Evolutionary conservation across 352 stramenopile species (phyloP).

Genomic region (Pythium biforme): DNA sequence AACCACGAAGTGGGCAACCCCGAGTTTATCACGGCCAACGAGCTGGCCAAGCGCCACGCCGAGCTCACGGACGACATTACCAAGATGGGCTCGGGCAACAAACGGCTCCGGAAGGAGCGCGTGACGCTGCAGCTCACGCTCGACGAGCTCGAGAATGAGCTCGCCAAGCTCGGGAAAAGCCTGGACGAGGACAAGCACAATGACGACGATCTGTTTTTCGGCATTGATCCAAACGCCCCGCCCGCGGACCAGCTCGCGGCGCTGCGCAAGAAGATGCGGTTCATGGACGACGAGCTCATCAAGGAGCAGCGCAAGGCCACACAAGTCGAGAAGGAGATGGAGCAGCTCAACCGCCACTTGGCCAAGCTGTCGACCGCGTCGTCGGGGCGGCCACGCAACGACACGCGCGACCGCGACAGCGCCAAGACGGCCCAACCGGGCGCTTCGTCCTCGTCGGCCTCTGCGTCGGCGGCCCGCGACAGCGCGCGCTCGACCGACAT

Average conservation of each 20-base stretch:
- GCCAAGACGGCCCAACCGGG: not conserved
- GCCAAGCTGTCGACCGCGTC: slow-evolving; percentile 39
- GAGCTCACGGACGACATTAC: slow-evolving; percentile 82
- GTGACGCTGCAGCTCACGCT: slow-evolving; percentile 60
- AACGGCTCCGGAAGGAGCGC: slow-evolving; percentile 77
- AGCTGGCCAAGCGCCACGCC: slow-evolving; percentile 69
- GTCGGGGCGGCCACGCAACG: slow-evolving; percentile 17
- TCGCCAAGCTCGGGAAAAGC: slow-evolving; percentile 60
- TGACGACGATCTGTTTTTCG: slow-evolving; percentile 74
- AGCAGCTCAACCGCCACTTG: slow-evolving; percentile 80
- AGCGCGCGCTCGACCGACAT: slow-evolving; percentile 22
- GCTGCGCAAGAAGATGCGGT: slow-evolving; percentile 65
- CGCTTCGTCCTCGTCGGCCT: not conserved
- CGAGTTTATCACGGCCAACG: slow-evolving; percentile 75
- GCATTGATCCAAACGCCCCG: slow-evolving; percentile 59
- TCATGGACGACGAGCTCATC: slow-evolving; percentile 74
- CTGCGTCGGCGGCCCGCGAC: not conserved
- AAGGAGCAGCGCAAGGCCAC: slow-evolving; percentile 79
- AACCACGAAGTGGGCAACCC: slow-evolving; percentile 70
- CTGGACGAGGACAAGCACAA: slow-evolving; percentile 55
- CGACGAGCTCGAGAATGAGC: slow-evolving; percentile 68
- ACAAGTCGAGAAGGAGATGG: slow-evolving; percentile 81
- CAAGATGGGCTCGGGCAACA: slow-evolving; percentile 84
- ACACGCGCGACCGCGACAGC: slow-evolving; percentile 18
- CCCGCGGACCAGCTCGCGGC: slow-evolving; percentile 55